Percentiles rank a stretch among this genome's conserved stretches.
Evolutionary conservation across 352 stramenopile species (phyloP).

Genomic region (Phytophthora palmivora): DNA sequence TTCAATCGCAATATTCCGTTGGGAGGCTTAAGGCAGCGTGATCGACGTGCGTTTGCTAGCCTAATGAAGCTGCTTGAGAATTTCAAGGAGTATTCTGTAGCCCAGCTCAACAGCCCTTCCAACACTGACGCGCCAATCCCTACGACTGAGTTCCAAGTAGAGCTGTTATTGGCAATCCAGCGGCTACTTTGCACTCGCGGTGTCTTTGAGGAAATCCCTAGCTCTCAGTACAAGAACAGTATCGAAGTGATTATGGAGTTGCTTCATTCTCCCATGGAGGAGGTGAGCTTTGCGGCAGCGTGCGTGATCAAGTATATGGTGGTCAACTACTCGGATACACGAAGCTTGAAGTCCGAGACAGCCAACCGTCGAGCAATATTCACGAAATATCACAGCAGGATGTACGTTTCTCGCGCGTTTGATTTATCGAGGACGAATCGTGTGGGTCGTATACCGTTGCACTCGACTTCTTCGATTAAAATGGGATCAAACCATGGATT

Average conservation of each 20-base stretch:
- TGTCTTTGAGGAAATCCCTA: conserved; percentile 88
- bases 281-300: conserved; percentile 85
- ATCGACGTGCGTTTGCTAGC: conserved; percentile 76
- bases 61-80: conserved; percentile 88
- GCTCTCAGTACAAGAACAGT: conserved; percentile 86
- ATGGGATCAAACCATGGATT: conserved; percentile 27
- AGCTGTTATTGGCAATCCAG: conserved; percentile 80
- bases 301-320: conserved; percentile 91
- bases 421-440: conserved; percentile 83
- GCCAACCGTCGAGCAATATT: conserved; percentile 87
- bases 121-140: conserved; percentile 85
- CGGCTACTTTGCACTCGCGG: conserved; percentile 81
- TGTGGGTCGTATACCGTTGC: conserved; percentile 54
- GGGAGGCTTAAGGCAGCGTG: conserved; percentile 70
- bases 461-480: conserved; percentile 36
- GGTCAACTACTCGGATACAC: conserved; percentile 90
- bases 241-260: conserved; percentile 90
- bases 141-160: conserved; percentile 83
- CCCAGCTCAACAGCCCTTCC: conserved; percentile 81
- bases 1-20: conserved; percentile 90
- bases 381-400: conserved; percentile 82
- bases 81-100: conserved; percentile 86
- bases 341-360: conserved; percentile 86
- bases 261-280: conserved; percentile 84
- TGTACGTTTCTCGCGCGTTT: conserved; percentile 86